These are phyloP conservation scores for Leccinum griseonigrum DNA, from an alignment of 1,284 basidiomycete species.

Conservation along the genomic window DNA sequence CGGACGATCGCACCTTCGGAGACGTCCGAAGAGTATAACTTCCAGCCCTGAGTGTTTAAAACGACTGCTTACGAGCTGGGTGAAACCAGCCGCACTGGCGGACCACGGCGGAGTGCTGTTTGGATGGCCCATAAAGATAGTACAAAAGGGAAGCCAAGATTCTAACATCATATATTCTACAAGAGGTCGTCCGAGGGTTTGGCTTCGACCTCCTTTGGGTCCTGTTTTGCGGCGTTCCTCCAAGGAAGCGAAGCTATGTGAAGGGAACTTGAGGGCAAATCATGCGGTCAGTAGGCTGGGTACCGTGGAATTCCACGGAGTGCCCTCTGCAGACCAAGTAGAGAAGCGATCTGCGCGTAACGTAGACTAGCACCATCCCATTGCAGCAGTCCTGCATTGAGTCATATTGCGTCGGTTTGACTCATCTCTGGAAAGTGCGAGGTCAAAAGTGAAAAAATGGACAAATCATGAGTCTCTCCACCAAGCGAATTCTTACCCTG, in stretches of 20 bases:
- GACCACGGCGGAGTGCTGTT: neutral
- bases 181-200: constrained; percentile 8
- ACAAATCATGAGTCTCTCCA: neutral
- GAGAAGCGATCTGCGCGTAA: constrained; percentile 4
- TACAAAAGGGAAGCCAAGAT: constrained; percentile 4
- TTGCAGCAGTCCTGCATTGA: constrained; percentile 1
- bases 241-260: constrained; percentile 21
- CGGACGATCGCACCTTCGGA: neutral
- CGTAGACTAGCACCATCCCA: constrained; percentile 3
- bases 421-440: neutral
- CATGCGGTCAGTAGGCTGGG: constrained; percentile 10
- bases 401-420: neutral
- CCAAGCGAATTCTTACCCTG: neutral
- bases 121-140: constrained; percentile 5
- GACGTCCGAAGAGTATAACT: neutral
- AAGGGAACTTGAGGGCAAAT: constrained; percentile 14
- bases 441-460: constrained; percentile 2
- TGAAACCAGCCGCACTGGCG: constrained; percentile 12
- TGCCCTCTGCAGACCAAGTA: constrained; percentile 3
- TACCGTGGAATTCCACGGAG: constrained; percentile 27
- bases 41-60: neutral
- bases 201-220: constrained; percentile 20
- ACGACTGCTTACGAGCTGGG: neutral
- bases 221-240: constrained; percentile 19
- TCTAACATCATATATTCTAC: constrained; percentile 8